Conservation (phyloP, 352 stramenopile species). For the Globisporangium lucens region DNA sequence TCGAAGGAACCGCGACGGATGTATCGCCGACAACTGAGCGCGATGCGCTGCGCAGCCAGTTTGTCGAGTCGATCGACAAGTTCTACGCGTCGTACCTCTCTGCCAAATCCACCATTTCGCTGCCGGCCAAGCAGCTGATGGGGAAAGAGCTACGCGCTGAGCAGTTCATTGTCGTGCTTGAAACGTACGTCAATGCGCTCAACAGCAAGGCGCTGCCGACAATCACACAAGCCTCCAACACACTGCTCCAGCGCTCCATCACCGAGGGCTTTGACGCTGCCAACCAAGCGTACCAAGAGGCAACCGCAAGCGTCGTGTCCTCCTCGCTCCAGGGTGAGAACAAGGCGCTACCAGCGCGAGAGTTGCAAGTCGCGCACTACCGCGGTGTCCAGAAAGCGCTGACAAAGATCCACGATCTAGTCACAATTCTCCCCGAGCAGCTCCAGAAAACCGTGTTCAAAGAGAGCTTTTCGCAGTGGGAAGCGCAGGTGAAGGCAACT, state of each 20-base stretch:
- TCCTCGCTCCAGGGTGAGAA: slow-evolving; percentile 2
- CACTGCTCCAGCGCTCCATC: slow-evolving; percentile 39
- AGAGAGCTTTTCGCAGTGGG: slow-evolving; percentile 24
- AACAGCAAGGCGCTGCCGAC: slow-evolving; percentile 40
- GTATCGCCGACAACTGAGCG: slow-evolving; percentile 16
- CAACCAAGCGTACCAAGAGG: slow-evolving; percentile 22
- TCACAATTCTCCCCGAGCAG: slow-evolving; percentile 22
- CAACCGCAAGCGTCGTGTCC: neutral
- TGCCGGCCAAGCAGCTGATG: slow-evolving; percentile 48
- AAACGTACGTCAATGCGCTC: slow-evolving; percentile 41
- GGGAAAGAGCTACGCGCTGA: slow-evolving; percentile 30
- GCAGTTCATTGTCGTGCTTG: slow-evolving; percentile 39
- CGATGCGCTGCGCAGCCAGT: slow-evolving; percentile 43
- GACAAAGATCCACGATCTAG: slow-evolving; percentile 26
- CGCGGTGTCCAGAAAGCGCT: slow-evolving; percentile 26
- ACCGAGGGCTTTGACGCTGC: slow-evolving; percentile 29
- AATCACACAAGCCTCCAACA: slow-evolving; percentile 41
- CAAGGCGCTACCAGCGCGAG: slow-evolving; percentile 9
- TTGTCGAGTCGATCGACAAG: slow-evolving; percentile 52
- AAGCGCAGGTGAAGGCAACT: slow-evolving; percentile 16
- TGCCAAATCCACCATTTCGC: slow-evolving; percentile 20
- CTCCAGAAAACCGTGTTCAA: slow-evolving; percentile 30
- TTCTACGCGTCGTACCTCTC: slow-evolving; percentile 47
- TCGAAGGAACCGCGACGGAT: slow-evolving; percentile 30
- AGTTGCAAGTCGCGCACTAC: slow-evolving; percentile 30